A percentile compares a stretch with the other conserved stretches of the same genome.
phyloP scores from a whole-genome alignment of 352 stramenopile genomes.

The Hyaloperonospora brassicae region DNA sequence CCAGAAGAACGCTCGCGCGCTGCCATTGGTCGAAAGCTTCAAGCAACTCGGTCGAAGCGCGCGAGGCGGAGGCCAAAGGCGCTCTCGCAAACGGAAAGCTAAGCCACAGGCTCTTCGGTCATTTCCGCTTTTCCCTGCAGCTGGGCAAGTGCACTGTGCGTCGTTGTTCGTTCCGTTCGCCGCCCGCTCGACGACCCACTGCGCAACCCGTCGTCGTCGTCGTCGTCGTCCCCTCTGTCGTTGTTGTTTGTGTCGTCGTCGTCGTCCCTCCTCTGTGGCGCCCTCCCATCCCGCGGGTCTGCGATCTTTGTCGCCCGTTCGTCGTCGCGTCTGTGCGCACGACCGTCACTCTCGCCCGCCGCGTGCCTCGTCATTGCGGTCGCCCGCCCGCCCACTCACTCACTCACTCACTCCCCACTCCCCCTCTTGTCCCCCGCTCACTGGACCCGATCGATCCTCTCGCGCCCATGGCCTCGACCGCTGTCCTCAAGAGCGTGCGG shows the following conservation, averaged over 20 bases:
- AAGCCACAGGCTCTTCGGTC: slow-evolving; percentile 29
- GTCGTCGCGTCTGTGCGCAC: slow-evolving; percentile 19
- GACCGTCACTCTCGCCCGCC: slow-evolving; percentile 22
- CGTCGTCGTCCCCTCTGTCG: slow-evolving; percentile 19
- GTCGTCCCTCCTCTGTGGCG: not conserved
- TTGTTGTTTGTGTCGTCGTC: slow-evolving; percentile 24
- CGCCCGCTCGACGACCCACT: not conserved
- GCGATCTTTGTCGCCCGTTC: too few species aligned
- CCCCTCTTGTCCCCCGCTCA: not conserved
- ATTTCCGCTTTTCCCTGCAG: slow-evolving; percentile 62
- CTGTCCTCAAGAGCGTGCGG: slow-evolving; percentile 27
- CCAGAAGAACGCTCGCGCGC: slow-evolving; percentile 20
- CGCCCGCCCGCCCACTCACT: slow-evolving; percentile 22
- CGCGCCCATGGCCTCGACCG: slow-evolving; percentile 34
- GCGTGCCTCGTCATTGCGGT: slow-evolving; percentile 26
- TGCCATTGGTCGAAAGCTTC: slow-evolving; percentile 24
- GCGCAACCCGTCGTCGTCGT: slow-evolving; percentile 2
- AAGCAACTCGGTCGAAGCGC: slow-evolving; percentile 5
- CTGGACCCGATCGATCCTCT: not conserved
- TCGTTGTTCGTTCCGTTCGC: slow-evolving; percentile 8
- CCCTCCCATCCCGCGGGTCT: too few species aligned
- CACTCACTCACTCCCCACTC: slow-evolving; percentile 2
- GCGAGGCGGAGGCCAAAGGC: not conserved
- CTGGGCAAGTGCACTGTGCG: slow-evolving; percentile 31
- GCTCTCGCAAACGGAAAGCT: slow-evolving; percentile 24